phyloP scores from a whole-genome alignment of 1,284 basidiomycete species.

The Boletus smithii region DNA sequence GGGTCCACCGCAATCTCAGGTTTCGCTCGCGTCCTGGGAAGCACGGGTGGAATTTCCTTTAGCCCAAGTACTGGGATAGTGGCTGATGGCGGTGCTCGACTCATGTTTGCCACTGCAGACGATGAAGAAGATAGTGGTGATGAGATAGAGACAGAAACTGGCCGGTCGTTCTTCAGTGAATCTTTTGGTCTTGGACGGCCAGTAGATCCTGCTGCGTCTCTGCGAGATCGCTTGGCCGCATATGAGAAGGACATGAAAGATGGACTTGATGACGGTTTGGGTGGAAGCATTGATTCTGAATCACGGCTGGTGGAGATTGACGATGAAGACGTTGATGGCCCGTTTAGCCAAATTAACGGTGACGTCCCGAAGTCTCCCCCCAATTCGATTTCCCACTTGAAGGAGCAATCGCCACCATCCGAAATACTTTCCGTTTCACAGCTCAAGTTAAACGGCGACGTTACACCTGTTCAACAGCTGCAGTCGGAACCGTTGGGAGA shows the following conservation, averaged over 20 bases:
- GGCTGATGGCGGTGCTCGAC: conserved; percentile 40
- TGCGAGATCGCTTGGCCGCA: conserved; percentile 60
- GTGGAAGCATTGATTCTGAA: conserved; percentile 19
- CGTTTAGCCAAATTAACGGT: conserved; percentile 33
- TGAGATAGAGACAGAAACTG: conserved; percentile 38
- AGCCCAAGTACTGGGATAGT: conserved; percentile 49
- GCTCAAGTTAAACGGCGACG: conserved; percentile 44
- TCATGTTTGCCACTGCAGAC: conserved; percentile 60
- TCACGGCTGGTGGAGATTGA: conserved; percentile 28
- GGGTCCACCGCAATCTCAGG: conserved; percentile 35
- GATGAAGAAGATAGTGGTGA: conserved; percentile 56
- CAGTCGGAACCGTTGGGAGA: conserved; percentile 58
- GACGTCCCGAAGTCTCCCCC: conserved; percentile 13
- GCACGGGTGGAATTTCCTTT: conserved; percentile 57
- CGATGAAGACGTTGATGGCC: conserved; percentile 31
- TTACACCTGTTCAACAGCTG: conserved; percentile 48
- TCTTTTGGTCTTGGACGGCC: conserved; percentile 42
- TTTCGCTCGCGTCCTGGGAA: conserved; percentile 46
- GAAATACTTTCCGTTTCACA: conserved; percentile 48
- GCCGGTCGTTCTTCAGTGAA: conserved; percentile 46
- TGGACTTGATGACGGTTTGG: conserved; percentile 31
- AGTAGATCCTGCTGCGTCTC: conserved; percentile 49
- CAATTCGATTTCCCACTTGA: conserved; percentile 9
- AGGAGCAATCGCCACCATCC: conserved; percentile 32
- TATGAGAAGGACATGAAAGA: conserved; percentile 48